Evolutionary conservation across 345 rosid species (phyloP), one percentile per base, ranked within the genome.

Genomic region (Aegle marmelos): DNA sequence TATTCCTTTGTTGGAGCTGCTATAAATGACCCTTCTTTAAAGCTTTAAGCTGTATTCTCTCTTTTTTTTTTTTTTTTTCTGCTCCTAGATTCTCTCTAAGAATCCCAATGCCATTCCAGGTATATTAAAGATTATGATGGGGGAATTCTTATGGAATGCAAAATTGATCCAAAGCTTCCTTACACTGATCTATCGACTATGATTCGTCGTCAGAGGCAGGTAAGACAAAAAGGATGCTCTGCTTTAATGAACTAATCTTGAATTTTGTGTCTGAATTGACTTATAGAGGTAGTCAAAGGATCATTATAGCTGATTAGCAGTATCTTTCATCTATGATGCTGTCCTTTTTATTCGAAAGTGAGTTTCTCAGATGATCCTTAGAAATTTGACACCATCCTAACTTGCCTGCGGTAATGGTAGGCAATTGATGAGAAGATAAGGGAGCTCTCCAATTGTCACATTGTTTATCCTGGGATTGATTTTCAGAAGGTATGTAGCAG

Each of bases 51-150:
- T 24, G 21, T 36, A 4, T 34, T 16, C 21, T 57, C 21, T 57
- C 36, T 27, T 58, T 34, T 33, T 36, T 45, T 9, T 57, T 25
- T 27, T 58, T 34, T 33, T 36, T 45, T 9, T 37, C n/a, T 57
- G 28, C 64, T 54, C 58, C 36, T 54, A 9, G 48, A 34, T 31
- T 68, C 16, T 65, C 59, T 9, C 10, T 73, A 41, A 60, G 22
- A 67, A 58, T 56, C 56, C 66, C 68, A 53, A 61, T 68, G 31
- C 53, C 59, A 70, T 81, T 74, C 60, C 79, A 94, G 98, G 83
- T 94, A 88, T 77, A 94, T 97, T 77, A 97, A 94, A 88, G 99
- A 97, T 77, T 97, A 94, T 90, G 99, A 94, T 83, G 99, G 99
- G 61, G 98, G 98, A 72, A 92, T 97, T 82, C 94, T 97, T 37